Evolutionary conservation across 805 yeast genomes (phyloP).

Genomic region (Monosporozyma siamensis): DNA sequence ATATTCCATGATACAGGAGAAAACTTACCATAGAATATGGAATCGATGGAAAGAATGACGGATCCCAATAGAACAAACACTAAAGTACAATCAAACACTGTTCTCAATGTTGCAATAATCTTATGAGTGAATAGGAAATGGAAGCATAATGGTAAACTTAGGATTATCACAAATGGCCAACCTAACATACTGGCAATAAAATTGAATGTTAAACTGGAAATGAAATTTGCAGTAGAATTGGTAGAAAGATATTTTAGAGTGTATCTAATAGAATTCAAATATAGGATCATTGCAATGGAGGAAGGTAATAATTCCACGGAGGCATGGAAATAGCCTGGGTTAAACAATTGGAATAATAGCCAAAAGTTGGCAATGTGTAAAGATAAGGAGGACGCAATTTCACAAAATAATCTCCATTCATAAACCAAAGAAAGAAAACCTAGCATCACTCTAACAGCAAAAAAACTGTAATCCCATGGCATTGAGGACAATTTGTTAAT

Average conservation of each 20-base stretch:
- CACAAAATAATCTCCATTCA: conserved; percentile 38
- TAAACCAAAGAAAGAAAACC: conserved; percentile 19
- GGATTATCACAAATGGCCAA: conserved; percentile 78
- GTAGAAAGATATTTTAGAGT: conserved; percentile 22
- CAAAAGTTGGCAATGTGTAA: conserved; percentile 45
- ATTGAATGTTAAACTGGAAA: conserved; percentile 22
- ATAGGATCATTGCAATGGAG: conserved; percentile 53
- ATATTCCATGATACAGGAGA: conserved; percentile 75
- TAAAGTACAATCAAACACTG: conserved; percentile 21
- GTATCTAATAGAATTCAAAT: conserved; percentile 27
- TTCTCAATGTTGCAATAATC: conserved; percentile 20
- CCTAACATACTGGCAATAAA: conserved; percentile 70
- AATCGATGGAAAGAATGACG: conserved; percentile 39
- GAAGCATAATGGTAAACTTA: conserved; percentile 51
- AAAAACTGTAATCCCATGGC: conserved; percentile 21
- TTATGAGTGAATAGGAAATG: conserved; percentile 28
- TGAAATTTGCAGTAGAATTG: conserved; percentile 16
- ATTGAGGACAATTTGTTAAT: conserved; percentile 22
- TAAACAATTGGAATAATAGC: conserved; percentile 47
- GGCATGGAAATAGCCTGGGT: conserved; percentile 86
- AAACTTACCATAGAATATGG: conserved; percentile 48
- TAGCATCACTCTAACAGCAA: conserved; percentile 19
- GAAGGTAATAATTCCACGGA: conserved; percentile 81
- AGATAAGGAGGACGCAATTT: conserved; percentile 19
- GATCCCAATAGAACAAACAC: conserved; percentile 13